These are phyloP conservation scores for Citrus hindsii DNA, from an alignment of 345 rosid genomes.

Conservation along the genomic window DNA sequence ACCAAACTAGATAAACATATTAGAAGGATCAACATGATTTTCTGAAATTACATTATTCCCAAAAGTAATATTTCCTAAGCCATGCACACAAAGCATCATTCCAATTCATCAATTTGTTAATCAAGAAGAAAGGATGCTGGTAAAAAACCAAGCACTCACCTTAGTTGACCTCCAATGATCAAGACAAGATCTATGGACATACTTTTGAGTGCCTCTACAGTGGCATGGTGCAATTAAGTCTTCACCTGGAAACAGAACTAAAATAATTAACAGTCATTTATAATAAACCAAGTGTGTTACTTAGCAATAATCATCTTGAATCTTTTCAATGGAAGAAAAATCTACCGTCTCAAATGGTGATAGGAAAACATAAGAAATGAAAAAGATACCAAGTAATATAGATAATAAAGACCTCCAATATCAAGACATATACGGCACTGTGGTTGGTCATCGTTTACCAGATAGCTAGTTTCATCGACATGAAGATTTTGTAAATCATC, in stretches of 20 bases:
- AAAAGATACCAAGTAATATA: constrained; percentile 19
- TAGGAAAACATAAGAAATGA: constrained; percentile 5
- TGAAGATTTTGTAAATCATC: constrained; percentile 50
- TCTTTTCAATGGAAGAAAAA: constrained; percentile 8
- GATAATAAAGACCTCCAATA: constrained; percentile 57
- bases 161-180: constrained; percentile 99
- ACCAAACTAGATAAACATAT: background rate
- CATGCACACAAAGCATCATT: background rate
- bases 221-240: constrained; percentile 96
- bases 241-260: constrained; percentile 53
- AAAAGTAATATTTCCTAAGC: background rate
- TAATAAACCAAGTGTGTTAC: constrained; percentile 5
- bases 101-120: constrained; percentile 5
- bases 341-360: constrained; percentile 8
- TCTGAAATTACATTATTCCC: background rate
- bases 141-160: constrained; percentile 37
- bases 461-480: constrained; percentile 60
- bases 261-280: constrained; percentile 9
- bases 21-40: background rate
- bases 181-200: constrained; percentile 95
- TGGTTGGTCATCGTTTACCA: constrained; percentile 69
- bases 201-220: constrained; percentile 97
- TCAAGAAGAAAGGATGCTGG: constrained; percentile 1
- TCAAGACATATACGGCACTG: constrained; percentile 98
- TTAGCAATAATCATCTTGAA: background rate